Percentiles rank a stretch among this genome's conserved stretches.
Conservation (phyloP, 2,329 filamentous ascomycete genomes). For the Teratosphaeria destructans region DNA sequence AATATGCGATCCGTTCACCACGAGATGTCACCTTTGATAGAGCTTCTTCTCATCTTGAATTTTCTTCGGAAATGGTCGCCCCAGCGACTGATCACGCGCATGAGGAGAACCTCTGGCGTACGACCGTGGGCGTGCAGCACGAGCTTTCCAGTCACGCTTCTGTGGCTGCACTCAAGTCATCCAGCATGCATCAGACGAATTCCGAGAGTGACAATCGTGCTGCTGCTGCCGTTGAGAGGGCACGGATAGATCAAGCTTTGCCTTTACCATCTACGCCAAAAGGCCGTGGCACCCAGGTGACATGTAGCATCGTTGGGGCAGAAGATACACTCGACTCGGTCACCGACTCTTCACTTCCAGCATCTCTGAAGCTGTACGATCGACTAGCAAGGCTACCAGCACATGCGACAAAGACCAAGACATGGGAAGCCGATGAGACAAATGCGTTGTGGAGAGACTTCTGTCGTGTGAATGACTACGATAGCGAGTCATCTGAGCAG, state of each 20-base stretch:
- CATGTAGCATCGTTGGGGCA: not conserved
- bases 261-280: not conserved
- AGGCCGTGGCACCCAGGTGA: constrained; percentile 2
- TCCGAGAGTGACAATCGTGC: constrained; percentile 3
- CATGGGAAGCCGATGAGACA: constrained; percentile 6
- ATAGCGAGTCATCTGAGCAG: constrained; percentile 6
- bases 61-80: not conserved
- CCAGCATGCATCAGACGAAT: constrained; percentile 8
- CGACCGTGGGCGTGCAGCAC: constrained; percentile 5
- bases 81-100: not conserved
- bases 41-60: not conserved
- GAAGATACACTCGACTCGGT: not conserved
- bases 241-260: not conserved
- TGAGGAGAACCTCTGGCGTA: constrained; percentile 9
- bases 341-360: constrained; percentile 1
- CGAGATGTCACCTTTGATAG: not conserved
- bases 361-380: constrained; percentile 1
- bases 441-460: constrained; percentile 17
- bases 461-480: constrained; percentile 12
- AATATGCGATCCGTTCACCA: not conserved
- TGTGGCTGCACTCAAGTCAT: constrained; percentile 11
- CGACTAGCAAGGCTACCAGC: constrained; percentile 1
- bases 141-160: constrained; percentile 9
- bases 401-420: not conserved
- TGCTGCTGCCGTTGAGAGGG: not conserved